Evolutionary conservation across 2,329 filamentous ascomycete genomes (phyloP).

Genomic region (Botrytis porri): DNA sequence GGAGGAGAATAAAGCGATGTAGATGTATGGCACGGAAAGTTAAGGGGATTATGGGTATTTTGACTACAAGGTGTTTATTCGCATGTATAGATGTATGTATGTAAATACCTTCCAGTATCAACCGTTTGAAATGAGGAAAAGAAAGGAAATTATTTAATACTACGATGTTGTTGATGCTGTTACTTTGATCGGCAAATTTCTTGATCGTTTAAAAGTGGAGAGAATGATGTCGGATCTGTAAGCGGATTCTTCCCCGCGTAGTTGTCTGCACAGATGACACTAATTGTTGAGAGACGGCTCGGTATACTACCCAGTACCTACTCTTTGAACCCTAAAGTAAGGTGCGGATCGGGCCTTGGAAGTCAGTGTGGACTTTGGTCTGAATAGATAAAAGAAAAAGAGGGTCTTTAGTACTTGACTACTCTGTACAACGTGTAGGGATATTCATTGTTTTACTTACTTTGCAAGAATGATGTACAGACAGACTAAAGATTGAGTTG

Average conservation of each 20-base stretch:
- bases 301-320: neutral
- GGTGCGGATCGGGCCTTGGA: neutral
- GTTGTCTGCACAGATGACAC: neutral
- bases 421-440: neutral
- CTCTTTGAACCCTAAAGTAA: neutral
- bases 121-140: neutral
- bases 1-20: neutral
- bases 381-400: neutral
- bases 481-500: neutral
- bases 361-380: neutral
- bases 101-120: neutral
- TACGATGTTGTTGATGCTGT: neutral
- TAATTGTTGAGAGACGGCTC: neutral
- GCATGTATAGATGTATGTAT: neutral
- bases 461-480: neutral
- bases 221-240: neutral
- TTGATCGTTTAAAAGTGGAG: neutral
- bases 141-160: neutral
- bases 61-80: neutral
- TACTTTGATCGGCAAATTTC: neutral
- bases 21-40: neutral
- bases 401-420: neutral
- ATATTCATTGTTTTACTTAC: neutral
- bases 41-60: neutral
- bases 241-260: neutral